Evolutionary conservation across 2,329 filamentous ascomycete genomes (phyloP), one percentile per base, ranked within the genome.

Genomic region (Aulographum hederae): DNA sequence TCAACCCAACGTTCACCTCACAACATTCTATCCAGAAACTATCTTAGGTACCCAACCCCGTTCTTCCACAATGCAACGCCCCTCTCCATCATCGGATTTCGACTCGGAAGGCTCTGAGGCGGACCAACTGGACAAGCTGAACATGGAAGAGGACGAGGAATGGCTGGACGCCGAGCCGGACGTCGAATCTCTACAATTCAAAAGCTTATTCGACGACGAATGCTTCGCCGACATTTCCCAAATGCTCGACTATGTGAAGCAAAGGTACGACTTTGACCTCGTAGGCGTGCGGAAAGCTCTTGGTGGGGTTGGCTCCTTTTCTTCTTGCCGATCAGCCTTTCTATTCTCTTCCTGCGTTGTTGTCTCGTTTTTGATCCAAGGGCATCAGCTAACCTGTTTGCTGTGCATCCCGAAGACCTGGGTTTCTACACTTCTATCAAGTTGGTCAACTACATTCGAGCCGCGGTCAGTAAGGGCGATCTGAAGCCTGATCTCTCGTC

Each of bases 401-500:
- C 20, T 17, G 19, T 14, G 30, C 17, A 18, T 28, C 3, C 21
- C 30, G 5, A 18, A 59, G 57, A 42, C 23, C 46, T 60, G 36
- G 58, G 61, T 34, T 61, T 61, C 39, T 56, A 55, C 34, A 42
- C 39, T n/a, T 50, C 46, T 16, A 51, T 61, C 34, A 59, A 57
- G 37, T 45, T 61, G 10, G 46, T 66, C 38, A 67, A 67, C 41
- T 66, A 57, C 39, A 49, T 66, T 14, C 55, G 63, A 17, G 41
- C 47, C 27, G 50, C 58, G 32, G 52, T 52, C 14, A 39, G 50
- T 28, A 49, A 46, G 19, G 53, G 52, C 6, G 50, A 48, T 26
- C 43, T 47, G 3, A 46, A 48, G 3, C 69, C 70, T 1, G 61
- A 67, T 35, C 54, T 75, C 27, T 72, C 80, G 35, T 62, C 69